Percentiles rank a stretch among this genome's conserved stretches.
These are phyloP conservation scores for Aspergillus sp. DNA, from an alignment of 2,329 filamentous ascomycete species.

Conservation along the genomic window DNA sequence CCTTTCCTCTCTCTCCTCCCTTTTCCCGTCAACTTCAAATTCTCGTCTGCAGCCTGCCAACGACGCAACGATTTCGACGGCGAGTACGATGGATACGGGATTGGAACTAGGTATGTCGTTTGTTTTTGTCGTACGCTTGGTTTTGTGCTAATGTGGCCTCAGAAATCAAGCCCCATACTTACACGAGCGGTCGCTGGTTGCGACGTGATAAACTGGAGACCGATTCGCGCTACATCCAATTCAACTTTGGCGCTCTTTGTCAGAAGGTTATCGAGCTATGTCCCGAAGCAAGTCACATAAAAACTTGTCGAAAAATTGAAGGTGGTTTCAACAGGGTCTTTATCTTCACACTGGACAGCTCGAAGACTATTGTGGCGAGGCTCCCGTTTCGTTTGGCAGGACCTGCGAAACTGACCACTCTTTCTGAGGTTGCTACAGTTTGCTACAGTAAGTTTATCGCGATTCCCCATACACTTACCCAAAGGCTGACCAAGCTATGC, in stretches of 20 bases:
- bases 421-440: conserved; percentile 49
- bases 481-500: conserved; percentile 4
- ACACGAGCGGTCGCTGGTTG: conserved; percentile 41
- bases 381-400: conserved; percentile 44
- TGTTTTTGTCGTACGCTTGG: background rate
- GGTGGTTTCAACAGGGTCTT: conserved; percentile 48
- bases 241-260: conserved; percentile 44
- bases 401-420: conserved; percentile 36
- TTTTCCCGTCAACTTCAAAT: background rate
- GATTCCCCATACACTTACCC: background rate
- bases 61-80: background rate
- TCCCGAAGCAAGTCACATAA: conserved; percentile 35
- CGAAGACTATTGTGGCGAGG: conserved; percentile 40
- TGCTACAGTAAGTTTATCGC: conserved; percentile 35
- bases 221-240: conserved; percentile 37
- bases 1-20: background rate
- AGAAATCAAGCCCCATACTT: conserved; percentile 29
- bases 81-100: background rate
- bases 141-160: background rate
- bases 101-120: background rate
- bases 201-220: conserved; percentile 37
- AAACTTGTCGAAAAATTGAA: conserved; percentile 44
- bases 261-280: conserved; percentile 36
- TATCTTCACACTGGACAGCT: conserved; percentile 44
- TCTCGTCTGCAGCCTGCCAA: background rate